phyloP scores from a whole-genome alignment of 331 rosid genomes.

The Dryas integrifolia region DNA sequence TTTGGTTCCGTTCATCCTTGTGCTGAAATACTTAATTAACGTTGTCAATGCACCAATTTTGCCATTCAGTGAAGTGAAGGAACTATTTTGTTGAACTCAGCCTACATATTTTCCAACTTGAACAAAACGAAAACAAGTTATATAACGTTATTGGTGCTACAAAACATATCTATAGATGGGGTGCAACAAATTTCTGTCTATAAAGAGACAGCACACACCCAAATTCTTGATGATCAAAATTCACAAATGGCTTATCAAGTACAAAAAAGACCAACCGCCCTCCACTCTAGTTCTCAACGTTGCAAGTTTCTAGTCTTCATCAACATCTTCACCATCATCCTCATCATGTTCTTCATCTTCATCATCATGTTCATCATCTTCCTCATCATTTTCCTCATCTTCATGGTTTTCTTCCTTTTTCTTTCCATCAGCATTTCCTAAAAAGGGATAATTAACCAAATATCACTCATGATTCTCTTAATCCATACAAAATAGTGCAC shows the following conservation, averaged over 20 bases:
- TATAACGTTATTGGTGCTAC: background rate
- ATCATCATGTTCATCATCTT: conserved; percentile 4
- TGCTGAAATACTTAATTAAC: background rate
- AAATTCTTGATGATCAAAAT: background rate
- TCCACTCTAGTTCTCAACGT: background rate
- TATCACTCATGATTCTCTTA: background rate
- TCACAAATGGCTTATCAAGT: background rate
- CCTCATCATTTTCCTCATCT: conserved; percentile 29
- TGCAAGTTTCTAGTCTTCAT: conserved; percentile 22
- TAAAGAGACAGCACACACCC: background rate
- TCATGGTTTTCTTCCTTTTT: conserved; percentile 30
- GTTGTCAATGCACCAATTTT: too few species aligned
- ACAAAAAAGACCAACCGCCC: background rate
- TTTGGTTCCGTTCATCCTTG: background rate
- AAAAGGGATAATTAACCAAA: background rate
- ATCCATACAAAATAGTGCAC: background rate
- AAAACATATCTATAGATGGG: background rate
- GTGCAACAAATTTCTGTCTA: background rate
- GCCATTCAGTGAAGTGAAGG: background rate
- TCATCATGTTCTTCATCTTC: background rate
- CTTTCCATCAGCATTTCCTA: conserved; percentile 48
- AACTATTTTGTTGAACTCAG: conserved; percentile 1
- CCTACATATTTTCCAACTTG: conserved; percentile 5
- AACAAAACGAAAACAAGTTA: background rate
- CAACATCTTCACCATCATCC: conserved; percentile 25